These are phyloP conservation scores for Elsinoe necatrix DNA, from an alignment of 2,329 filamentous ascomycete genomes.

Conservation along the genomic window DNA sequence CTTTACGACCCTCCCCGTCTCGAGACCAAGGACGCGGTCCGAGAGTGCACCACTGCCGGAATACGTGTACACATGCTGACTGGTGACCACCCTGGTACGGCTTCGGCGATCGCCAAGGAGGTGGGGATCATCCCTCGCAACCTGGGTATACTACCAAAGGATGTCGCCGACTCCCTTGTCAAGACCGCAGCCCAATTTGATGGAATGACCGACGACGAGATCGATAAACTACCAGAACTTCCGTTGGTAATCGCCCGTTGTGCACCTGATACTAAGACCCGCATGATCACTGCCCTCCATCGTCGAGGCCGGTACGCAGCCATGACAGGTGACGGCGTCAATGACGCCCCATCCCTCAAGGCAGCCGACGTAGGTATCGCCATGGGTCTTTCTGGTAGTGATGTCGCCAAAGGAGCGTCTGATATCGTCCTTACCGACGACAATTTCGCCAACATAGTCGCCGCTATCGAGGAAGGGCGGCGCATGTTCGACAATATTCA, in stretches of 20 bases:
- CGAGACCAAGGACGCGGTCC: conserved; percentile 33
- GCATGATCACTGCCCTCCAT: conserved; percentile 40
- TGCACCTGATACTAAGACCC: conserved; percentile 40
- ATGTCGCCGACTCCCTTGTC: conserved; percentile 27
- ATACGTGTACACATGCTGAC: conserved; percentile 44
- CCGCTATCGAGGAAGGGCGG: conserved; percentile 38
- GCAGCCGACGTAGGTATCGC: conserved; percentile 39
- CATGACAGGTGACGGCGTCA: conserved; percentile 41
- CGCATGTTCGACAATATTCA: conserved; percentile 41
- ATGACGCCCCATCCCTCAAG: conserved; percentile 39
- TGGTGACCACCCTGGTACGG: conserved; percentile 40
- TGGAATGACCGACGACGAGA: conserved; percentile 34
- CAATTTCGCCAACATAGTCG: conserved; percentile 39
- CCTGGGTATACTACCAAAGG: conserved; percentile 12
- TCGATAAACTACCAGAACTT: conserved; percentile 35
- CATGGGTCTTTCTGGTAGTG: conserved; percentile 37
- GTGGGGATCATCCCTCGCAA: conserved; percentile 36
- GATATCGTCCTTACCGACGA: conserved; percentile 40
- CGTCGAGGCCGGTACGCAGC: conserved; percentile 34
- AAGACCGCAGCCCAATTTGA: conserved; percentile 41
- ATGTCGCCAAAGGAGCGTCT: conserved; percentile 38
- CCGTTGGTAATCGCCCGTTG: conserved; percentile 40
- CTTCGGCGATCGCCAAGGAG: conserved; percentile 39
- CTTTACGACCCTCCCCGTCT: conserved; percentile 29
- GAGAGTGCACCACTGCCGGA: conserved; percentile 38